Percentiles rank a stretch among this genome's conserved stretches.
These are phyloP conservation scores for Phialophora chinensis DNA, from an alignment of 2,329 filamentous ascomycete species.

Conservation along the genomic window DNA sequence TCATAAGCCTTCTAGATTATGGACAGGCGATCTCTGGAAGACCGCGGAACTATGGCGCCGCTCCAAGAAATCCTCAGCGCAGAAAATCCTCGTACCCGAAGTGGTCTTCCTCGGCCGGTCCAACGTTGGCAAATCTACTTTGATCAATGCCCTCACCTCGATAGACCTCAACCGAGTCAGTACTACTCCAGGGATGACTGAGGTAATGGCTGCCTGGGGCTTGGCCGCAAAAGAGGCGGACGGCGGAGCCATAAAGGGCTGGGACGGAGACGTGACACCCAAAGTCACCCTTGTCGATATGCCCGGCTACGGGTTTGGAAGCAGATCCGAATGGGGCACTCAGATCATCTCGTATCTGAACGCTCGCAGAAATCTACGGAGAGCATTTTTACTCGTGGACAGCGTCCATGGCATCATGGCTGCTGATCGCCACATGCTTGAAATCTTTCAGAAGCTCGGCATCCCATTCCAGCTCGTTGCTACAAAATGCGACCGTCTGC, in stretches of 20 bases:
- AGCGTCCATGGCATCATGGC: conserved; percentile 67
- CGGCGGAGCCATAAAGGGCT: conserved; percentile 41
- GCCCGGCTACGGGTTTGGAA: conserved; percentile 72
- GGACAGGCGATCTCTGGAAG: conserved; percentile 66
- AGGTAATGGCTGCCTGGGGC: conserved; percentile 70
- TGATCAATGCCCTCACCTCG: conserved; percentile 68
- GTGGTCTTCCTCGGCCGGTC: conserved; percentile 71
- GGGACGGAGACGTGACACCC: conserved; percentile 43
- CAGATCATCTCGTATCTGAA: conserved; percentile 73
- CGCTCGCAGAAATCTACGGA: conserved; percentile 65
- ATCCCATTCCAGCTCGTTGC: conserved; percentile 70
- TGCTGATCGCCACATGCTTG: conserved; percentile 64
- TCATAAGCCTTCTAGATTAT: conserved; percentile 62
- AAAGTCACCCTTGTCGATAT: conserved; percentile 70
- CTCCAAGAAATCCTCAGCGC: conserved; percentile 50
- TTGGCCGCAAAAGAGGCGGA: conserved; percentile 56
- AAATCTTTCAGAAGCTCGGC: conserved; percentile 60
- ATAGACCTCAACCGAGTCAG: conserved; percentile 38
- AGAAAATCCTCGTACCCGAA: conserved; percentile 56
- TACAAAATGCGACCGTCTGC: conserved; percentile 68
- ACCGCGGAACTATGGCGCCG: conserved; percentile 11
- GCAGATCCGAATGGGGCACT: conserved; percentile 65
- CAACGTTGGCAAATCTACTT: conserved; percentile 72
- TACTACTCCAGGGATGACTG: conserved; percentile 64
- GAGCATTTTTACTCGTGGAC: conserved; percentile 70